Evolutionary conservation across 345 rosid genomes (phyloP).

Genomic region (Sonneratia alba): DNA sequence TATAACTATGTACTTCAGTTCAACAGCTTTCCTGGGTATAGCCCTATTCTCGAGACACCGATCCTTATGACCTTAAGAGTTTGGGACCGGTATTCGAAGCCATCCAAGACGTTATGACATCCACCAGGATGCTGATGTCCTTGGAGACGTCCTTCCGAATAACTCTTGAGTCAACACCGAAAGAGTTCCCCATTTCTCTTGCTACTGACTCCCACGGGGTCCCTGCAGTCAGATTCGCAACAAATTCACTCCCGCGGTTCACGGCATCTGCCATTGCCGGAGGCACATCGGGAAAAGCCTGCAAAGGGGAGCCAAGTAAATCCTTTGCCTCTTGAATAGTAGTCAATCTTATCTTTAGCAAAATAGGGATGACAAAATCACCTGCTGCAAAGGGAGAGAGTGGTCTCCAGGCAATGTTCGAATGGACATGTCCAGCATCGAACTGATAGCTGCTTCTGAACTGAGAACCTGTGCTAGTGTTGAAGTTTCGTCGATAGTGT

Average conservation of each 20-base stretch:
- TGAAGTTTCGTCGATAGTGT: constrained; percentile 79
- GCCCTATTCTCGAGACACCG: neutral
- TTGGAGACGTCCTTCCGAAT: constrained; percentile 61
- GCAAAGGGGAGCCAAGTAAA: constrained; percentile 7
- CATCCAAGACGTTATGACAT: constrained; percentile 76
- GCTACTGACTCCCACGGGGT: constrained; percentile 92
- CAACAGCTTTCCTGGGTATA: neutral
- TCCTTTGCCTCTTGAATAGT: neutral
- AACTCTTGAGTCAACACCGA: constrained; percentile 56
- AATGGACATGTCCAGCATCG: constrained; percentile 93
- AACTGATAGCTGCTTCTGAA: constrained; percentile 81
- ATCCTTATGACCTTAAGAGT: constrained; percentile 33
- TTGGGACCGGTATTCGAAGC: constrained; percentile 60
- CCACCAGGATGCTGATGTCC: constrained; percentile 57
- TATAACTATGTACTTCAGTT: neutral
- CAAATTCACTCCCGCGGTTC: constrained; percentile 71
- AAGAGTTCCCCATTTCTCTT: constrained; percentile 76
- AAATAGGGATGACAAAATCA: constrained; percentile 7
- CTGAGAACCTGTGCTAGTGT: constrained; percentile 79
- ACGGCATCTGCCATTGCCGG: constrained; percentile 98
- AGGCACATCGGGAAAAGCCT: constrained; percentile 92
- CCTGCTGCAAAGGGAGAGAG: constrained; percentile 93
- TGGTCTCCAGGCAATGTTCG: constrained; percentile 87
- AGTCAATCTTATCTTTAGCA: neutral
- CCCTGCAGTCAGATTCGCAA: constrained; percentile 68